phyloP scores from a whole-genome alignment of 2,329 filamentous ascomycete genomes.

The Capronia epimyces region DNA sequence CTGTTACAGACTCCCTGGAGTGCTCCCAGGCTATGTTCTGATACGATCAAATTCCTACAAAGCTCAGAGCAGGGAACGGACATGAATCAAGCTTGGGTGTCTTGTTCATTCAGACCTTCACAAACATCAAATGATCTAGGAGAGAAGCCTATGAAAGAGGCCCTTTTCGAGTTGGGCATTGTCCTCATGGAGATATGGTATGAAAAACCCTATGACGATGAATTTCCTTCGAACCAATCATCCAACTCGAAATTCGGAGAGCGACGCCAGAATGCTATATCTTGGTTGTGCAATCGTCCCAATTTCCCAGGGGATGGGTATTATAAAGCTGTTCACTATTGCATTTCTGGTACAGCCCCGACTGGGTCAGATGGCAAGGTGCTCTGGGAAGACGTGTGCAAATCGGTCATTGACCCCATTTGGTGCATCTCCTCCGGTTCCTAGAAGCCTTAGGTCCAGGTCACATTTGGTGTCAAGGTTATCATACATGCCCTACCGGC shows the following conservation, averaged over 20 bases:
- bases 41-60: constrained; percentile 1
- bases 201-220: constrained; percentile 5
- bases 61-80: not conserved
- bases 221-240: not conserved
- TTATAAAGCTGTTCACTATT: not conserved
- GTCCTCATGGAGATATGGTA: constrained; percentile 15
- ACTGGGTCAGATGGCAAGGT: not conserved
- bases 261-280: not conserved
- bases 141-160: constrained; percentile 1
- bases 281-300: not conserved
- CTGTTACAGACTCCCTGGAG: not conserved
- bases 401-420: not conserved
- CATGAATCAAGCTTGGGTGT: not conserved
- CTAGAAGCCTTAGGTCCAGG: too few species aligned
- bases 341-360: not conserved
- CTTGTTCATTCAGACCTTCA: not conserved
- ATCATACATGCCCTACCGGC: too few species aligned
- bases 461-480: too few species aligned
- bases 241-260: not conserved
- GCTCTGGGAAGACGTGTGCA: not conserved
- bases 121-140: not conserved
- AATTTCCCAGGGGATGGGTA: not conserved
- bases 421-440: too few species aligned
- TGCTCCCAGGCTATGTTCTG: not conserved
- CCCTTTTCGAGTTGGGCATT: constrained; percentile 12